Base-by-base conservation (phyloP, 1,139 yeast species). In the Kluyveromyces marxianus region DNA sequence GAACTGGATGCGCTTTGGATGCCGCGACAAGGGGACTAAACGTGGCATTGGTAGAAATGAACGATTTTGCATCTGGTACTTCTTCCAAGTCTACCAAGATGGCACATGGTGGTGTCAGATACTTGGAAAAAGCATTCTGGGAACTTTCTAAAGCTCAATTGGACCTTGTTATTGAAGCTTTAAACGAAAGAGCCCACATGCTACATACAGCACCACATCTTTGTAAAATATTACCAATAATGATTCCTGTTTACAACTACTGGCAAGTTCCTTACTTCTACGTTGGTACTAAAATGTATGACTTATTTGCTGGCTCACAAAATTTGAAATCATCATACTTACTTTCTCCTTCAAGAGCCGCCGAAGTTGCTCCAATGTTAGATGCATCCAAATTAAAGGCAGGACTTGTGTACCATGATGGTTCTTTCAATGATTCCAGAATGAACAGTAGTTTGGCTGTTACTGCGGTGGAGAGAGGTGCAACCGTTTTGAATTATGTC, bases 51-150 rank as follows among this genome's bases (percentile, higher is more conserved):
- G 75, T 90, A 51, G 97, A 90, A 67, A 83, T 83, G 62, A 80
- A 79, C 54, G 97, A 90, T 69, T 90, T 84, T 63, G 95, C 96
- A 7, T 73, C 89, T 8, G 97, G 96, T 41, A 90, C 97, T 14
- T 85, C 96, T 3, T 88, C 96, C 31, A 83, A 90, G 60, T 85
- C 95, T n/a, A 90, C 97, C 46, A 90, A 90, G 69, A 86, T 90
- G 81, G 96, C 96, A 39, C 97, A 90, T 64, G 97, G 97, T 54
- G 97, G 97, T 62, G 97, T 90, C 44, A 76, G 97, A 60, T 90
- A 90, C 68, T 76, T 90, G 62, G 97, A 90, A 67, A 90, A 90
- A 71, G 97, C 97, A 35, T 81, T 90, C 58, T 87, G 88, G 79
- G 86, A 82, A 66, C 52, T 90, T 50, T 89, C 95, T 50, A 88